Evolutionary conservation across 2,329 filamentous ascomycete genomes (phyloP).

Genomic region (Pseudogymnoascus sp.): DNA sequence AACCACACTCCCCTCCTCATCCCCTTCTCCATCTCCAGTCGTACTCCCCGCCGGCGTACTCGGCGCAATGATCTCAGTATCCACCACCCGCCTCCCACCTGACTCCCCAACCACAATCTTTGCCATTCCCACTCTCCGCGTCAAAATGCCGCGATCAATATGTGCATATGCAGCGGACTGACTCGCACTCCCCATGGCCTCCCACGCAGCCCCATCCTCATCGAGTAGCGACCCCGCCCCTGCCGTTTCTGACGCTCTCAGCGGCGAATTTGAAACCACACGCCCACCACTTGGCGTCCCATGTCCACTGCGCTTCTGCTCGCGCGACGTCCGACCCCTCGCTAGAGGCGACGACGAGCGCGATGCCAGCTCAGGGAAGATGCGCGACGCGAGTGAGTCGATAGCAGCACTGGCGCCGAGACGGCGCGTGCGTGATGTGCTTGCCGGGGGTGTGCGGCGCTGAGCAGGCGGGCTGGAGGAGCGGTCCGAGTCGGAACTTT

Average conservation of each 20-base stretch:
- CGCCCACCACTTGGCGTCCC: neutral
- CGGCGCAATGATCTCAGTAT: slow-evolving; percentile 8
- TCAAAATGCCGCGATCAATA: slow-evolving; percentile 53
- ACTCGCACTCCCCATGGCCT: slow-evolving; percentile 24
- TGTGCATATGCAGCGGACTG: slow-evolving; percentile 55
- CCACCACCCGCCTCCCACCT: neutral
- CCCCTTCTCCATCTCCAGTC: slow-evolving; percentile 21
- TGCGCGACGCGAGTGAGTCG: slow-evolving; percentile 53
- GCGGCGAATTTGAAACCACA: neutral
- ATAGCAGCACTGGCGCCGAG: slow-evolving; percentile 29
- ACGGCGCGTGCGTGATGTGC: neutral
- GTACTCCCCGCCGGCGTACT: slow-evolving; percentile 13
- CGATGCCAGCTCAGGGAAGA: slow-evolving; percentile 43
- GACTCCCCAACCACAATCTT: slow-evolving; percentile 1
- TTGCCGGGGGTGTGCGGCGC: neutral
- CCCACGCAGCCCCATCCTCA: neutral
- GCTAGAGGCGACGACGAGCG: slow-evolving; percentile 23
- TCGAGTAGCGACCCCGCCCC: neutral
- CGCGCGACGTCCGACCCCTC: neutral
- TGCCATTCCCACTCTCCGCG: slow-evolving; percentile 45
- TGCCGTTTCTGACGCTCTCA: neutral
- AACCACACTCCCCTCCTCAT: slow-evolving; percentile 12
- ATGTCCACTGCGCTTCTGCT: neutral
- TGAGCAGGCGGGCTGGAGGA: neutral
- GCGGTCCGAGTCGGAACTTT: slow-evolving; percentile 33